Percentiles rank a stretch among this genome's conserved stretches.
Evolutionary conservation across 305 asterid species (phyloP).

Genomic region (Rubia peregrina): DNA sequence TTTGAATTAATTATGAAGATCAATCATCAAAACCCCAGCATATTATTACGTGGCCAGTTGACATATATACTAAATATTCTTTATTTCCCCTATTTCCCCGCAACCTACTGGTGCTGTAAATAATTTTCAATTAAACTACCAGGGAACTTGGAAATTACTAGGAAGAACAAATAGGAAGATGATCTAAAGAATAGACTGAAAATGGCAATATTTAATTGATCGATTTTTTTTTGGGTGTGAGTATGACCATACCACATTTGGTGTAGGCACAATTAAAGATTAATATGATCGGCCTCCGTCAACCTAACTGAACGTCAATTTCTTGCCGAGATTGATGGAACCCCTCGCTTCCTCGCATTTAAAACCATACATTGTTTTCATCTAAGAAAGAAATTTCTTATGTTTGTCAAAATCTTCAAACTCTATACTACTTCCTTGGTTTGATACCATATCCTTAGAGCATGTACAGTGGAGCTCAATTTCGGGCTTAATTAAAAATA

Average conservation of each 20-base stretch:
- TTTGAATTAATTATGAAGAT: too few relatives aligned
- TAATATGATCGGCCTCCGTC: background rate
- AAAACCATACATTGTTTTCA: background rate
- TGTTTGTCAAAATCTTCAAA: background rate
- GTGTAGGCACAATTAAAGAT: constrained; percentile 7
- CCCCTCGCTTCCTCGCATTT: background rate
- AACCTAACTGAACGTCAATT: background rate
- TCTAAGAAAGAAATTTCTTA: background rate
- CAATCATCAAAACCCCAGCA: too few relatives aligned
- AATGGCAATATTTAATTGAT: too few relatives aligned
- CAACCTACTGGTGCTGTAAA: background rate
- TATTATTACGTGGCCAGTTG: background rate
- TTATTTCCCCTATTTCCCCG: background rate
- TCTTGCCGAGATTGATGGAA: constrained; percentile 4
- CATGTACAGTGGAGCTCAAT: too few relatives aligned
- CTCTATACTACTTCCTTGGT: too few relatives aligned
- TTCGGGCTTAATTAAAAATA: too few relatives aligned
- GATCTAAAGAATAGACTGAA: background rate
- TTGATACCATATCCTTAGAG: too few relatives aligned
- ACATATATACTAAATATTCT: too few relatives aligned
- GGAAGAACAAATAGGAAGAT: background rate
- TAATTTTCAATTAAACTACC: too few relatives aligned
- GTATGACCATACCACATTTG: constrained; percentile 7
- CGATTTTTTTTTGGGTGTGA: too few relatives aligned
- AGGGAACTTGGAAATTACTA: too few relatives aligned